These are phyloP conservation scores for Cytospora paraplurivora DNA, from an alignment of 2,329 filamentous ascomycete genomes.

Conservation along the genomic window DNA sequence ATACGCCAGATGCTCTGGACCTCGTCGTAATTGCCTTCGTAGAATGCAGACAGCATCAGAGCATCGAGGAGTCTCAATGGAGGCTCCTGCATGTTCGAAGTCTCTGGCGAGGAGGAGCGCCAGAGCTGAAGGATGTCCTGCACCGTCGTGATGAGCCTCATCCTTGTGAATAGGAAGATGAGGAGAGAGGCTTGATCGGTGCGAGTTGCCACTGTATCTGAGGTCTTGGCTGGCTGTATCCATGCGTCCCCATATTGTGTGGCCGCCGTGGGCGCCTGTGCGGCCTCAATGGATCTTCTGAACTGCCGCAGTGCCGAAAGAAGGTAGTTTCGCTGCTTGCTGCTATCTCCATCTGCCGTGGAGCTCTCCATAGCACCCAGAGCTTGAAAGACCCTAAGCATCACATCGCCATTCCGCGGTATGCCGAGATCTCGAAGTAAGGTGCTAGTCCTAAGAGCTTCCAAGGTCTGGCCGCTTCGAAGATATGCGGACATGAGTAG, in stretches of 20 bases:
- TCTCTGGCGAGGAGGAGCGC: constrained; percentile 48
- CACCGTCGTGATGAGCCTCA: constrained; percentile 41
- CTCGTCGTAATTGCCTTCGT: constrained; percentile 57
- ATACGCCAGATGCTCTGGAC: constrained; percentile 69
- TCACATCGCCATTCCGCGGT: constrained; percentile 45
- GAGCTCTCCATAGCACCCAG: constrained; percentile 33
- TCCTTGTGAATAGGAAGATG: constrained; percentile 45
- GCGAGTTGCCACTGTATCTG: constrained; percentile 35
- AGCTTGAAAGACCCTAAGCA: constrained; percentile 48
- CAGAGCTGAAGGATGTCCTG: constrained; percentile 52
- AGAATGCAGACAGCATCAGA: constrained; percentile 68
- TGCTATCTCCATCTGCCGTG: constrained; percentile 11
- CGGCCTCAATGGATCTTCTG: constrained; percentile 35
- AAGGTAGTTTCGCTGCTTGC: constrained; percentile 35
- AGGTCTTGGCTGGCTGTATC: constrained; percentile 32
- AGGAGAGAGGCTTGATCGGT: constrained; percentile 45
- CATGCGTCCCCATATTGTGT: constrained; percentile 15
- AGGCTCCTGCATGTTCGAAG: constrained; percentile 34
- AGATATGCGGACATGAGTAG: constrained; percentile 57
- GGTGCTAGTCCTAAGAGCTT: constrained; percentile 45
- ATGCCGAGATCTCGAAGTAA: constrained; percentile 48
- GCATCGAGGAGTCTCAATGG: constrained; percentile 62
- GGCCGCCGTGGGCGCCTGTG: constrained; percentile 1
- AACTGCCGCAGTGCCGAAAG: constrained; percentile 41
- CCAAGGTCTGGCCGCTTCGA: constrained; percentile 45